Evolutionary conservation across 805 yeast species (phyloP), one percentile per base, ranked within the genome.

Genomic region (Saitoella complicata): DNA sequence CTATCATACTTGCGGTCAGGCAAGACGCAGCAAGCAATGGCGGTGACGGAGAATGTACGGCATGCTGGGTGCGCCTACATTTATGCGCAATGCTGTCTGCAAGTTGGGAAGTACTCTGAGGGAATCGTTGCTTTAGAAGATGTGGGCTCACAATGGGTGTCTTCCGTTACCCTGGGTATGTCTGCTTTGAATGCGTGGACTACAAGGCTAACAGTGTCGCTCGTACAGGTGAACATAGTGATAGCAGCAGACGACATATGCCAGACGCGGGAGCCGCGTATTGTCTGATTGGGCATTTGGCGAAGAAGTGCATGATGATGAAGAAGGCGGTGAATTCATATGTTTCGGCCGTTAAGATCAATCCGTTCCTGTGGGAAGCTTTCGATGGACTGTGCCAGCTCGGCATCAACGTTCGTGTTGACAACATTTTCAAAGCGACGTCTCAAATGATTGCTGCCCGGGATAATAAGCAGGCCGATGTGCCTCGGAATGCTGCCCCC

Each of bases 321-420:
- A 72, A 75, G 51, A 76, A 78, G 46, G 77, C 91, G 46, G 71
- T 80, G 0, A 62, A 78, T 41, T 72, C 75, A 54, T 82, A 78
- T 57, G 70, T 83, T 0, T 73, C 71, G 51, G 83, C 88, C 1
- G 67, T 85, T 46, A 74, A 75, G 48, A 62, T 69, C 50, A 82
- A 91, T 57, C 95, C 94, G n/a, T 83, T 68, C 56, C 69, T 86
- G 37, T 85, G 93, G 73, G 95, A 85, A 56, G 85, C 95, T 0
- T 77, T 84, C 50, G 84, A 78, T 51, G 78, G 78, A 38, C 64
- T 91, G 41, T 76, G 86, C 54, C 41, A 44, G 33, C 50, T 50
- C 7, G 50, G 49, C 37, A 38, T 13, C 12, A 72, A 72, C 46
- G 69, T 85, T 12, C 73, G 76, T 46, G 75, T 78, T 5, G 72